Conservation (phyloP, 2,329 filamentous ascomycete species). For the Phialemoniopsis sp. region DNA sequence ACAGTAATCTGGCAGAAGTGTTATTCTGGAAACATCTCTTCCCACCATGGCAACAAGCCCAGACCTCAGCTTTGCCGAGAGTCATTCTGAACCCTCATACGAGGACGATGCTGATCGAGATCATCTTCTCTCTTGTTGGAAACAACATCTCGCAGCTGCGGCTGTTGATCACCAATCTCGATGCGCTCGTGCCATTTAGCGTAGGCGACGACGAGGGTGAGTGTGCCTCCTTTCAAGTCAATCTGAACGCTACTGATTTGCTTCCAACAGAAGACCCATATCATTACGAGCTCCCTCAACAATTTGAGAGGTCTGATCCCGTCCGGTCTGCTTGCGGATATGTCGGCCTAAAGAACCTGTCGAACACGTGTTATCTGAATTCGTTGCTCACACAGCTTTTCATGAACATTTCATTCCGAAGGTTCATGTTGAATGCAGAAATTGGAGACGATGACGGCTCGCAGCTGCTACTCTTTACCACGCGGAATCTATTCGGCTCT, state of each 20-base stretch:
- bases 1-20: constrained; percentile 29
- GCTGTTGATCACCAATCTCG: constrained; percentile 46
- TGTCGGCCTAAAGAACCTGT: constrained; percentile 85
- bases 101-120: constrained; percentile 55
- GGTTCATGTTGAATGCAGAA: constrained; percentile 70
- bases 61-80: constrained; percentile 23
- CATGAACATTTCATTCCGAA: constrained; percentile 87
- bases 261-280: constrained; percentile 44
- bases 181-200: constrained; percentile 42
- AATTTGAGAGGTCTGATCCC: constrained; percentile 61
- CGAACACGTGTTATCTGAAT: constrained; percentile 96
- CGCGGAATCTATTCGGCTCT: constrained; percentile 75
- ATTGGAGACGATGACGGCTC: constrained; percentile 49
- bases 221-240: constrained; percentile 12
- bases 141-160: constrained; percentile 43
- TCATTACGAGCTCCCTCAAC: constrained; percentile 54
- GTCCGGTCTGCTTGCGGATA: constrained; percentile 78
- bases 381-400: constrained; percentile 91
- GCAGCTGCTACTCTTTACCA: constrained; percentile 69
- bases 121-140: constrained; percentile 53
- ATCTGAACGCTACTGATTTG: not conserved
- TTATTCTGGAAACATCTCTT: constrained; percentile 66
- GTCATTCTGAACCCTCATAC: constrained; percentile 50
- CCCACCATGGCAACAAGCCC: constrained; percentile 37
- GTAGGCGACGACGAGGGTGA: constrained; percentile 33